phyloP scores from a whole-genome alignment of 371 early-diverging fungal genomes.

The Rhizopus stolonifer region DNA sequence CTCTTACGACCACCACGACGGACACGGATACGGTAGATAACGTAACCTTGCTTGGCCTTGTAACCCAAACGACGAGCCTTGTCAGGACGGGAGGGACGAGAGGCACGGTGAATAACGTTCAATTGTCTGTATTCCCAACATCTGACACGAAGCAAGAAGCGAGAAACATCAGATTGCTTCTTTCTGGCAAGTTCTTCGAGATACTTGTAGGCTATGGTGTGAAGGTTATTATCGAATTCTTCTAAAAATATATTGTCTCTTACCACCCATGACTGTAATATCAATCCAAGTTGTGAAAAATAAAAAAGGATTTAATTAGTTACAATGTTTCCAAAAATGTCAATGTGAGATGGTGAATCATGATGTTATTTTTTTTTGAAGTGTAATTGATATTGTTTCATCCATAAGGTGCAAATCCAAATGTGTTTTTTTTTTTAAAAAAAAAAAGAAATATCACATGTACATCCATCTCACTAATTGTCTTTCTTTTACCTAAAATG shows the following conservation, averaged over 20 bases:
- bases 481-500: background rate
- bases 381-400: too few relatives aligned
- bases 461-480: background rate
- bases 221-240: background rate
- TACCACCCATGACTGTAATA: slow-evolving; percentile 1
- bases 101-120: slow-evolving; percentile 96
- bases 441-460: too few relatives aligned
- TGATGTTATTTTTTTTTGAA: too few relatives aligned
- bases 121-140: slow-evolving; percentile 92
- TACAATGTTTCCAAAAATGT: too few relatives aligned
- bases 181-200: slow-evolving; percentile 97
- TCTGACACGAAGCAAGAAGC: slow-evolving; percentile 97
- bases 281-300: background rate
- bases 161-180: slow-evolving; percentile 99
- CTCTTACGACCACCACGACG: slow-evolving; percentile 99
- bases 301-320: background rate
- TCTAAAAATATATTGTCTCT: background rate
- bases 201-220: slow-evolving; percentile 83
- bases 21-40: slow-evolving; percentile 97
- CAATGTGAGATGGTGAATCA: too few relatives aligned
- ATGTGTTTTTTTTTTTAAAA: too few relatives aligned
- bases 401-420: too few relatives aligned
- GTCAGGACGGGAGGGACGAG: slow-evolving; percentile 97
- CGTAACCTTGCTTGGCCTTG: slow-evolving; percentile 99
- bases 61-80: slow-evolving; percentile 99